Percentiles rank a stretch among this genome's conserved stretches.
Conservation (phyloP, 805 yeast genomes). For the Yueomyces sinensis region DNA sequence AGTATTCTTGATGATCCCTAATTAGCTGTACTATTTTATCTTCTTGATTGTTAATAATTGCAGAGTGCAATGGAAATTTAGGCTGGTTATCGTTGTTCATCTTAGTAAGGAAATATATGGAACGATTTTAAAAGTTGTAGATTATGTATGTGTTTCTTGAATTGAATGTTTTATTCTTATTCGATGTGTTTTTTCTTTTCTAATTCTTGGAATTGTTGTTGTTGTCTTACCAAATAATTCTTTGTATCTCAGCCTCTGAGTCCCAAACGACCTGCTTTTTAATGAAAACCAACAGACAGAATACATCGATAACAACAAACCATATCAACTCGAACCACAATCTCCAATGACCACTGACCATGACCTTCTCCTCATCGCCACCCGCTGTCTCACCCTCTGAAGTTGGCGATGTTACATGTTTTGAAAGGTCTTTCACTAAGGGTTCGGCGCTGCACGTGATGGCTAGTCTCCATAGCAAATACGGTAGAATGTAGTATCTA, state of each 20-base stretch:
- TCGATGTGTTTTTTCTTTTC: too few species aligned
- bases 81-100: too few species aligned
- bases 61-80: neutral
- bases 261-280: conserved; percentile 55
- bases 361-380: conserved; percentile 1
- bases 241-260: conserved; percentile 44
- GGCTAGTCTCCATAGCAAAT: conserved; percentile 57
- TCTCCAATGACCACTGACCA: conserved; percentile 22
- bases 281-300: conserved; percentile 43
- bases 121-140: too few species aligned
- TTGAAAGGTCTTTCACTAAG: conserved; percentile 11
- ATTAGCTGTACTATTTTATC: neutral
- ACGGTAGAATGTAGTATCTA: conserved; percentile 79
- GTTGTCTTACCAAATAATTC: conserved; percentile 83
- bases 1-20: neutral
- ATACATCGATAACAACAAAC: conserved; percentile 42
- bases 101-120: too few species aligned
- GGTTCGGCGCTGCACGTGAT: conserved; percentile 28
- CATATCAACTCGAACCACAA: conserved; percentile 45
- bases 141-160: too few species aligned
- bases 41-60: neutral
- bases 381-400: conserved; percentile 4
- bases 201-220: too few species aligned
- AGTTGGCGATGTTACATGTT: conserved; percentile 1
- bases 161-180: too few species aligned